Evolutionary conservation across 192 early-diverging fungal species (phyloP).

Genomic region (Funneliformis geosporum): DNA sequence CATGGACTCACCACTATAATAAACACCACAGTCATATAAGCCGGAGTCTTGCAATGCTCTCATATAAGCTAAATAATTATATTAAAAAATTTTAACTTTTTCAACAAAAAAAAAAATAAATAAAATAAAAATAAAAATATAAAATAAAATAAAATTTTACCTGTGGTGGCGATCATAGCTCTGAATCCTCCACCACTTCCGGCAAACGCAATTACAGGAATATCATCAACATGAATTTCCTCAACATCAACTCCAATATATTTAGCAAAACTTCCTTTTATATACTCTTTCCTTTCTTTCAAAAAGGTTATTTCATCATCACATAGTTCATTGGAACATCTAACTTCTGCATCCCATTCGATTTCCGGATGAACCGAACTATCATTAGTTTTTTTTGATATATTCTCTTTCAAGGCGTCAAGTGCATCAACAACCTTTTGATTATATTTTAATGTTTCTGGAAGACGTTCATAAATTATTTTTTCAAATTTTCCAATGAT

Average conservation of each 20-base stretch:
- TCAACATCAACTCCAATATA: slow-evolving; percentile 70
- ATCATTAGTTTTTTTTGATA: slow-evolving; percentile 20
- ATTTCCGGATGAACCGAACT: slow-evolving; percentile 46
- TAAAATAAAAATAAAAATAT: neutral
- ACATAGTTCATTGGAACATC: slow-evolving; percentile 45
- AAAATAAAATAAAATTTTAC: neutral
- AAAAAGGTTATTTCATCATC: slow-evolving; percentile 51
- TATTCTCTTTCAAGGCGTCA: neutral
- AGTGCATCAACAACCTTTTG: neutral
- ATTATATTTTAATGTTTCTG: neutral
- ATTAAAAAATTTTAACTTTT: neutral
- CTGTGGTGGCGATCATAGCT: slow-evolving; percentile 75
- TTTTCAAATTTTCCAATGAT: neutral
- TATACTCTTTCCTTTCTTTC: slow-evolving; percentile 48
- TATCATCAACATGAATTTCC: slow-evolving; percentile 65
- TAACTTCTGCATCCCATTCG: slow-evolving; percentile 44
- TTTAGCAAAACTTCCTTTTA: slow-evolving; percentile 68
- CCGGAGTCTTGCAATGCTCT: slow-evolving; percentile 66
- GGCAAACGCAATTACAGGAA: slow-evolving; percentile 72
- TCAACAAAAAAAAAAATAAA: neutral
- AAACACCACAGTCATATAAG: slow-evolving; percentile 68
- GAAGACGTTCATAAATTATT: neutral
- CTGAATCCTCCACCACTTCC: slow-evolving; percentile 82
- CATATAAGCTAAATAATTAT: slow-evolving; percentile 52
- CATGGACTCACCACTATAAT: slow-evolving; percentile 63